A percentile compares a stretch with the other conserved stretches of the same genome.
phyloP scores from a whole-genome alignment of 495 filamentous ascomycete species.

The Copromyces sp. region DNA sequence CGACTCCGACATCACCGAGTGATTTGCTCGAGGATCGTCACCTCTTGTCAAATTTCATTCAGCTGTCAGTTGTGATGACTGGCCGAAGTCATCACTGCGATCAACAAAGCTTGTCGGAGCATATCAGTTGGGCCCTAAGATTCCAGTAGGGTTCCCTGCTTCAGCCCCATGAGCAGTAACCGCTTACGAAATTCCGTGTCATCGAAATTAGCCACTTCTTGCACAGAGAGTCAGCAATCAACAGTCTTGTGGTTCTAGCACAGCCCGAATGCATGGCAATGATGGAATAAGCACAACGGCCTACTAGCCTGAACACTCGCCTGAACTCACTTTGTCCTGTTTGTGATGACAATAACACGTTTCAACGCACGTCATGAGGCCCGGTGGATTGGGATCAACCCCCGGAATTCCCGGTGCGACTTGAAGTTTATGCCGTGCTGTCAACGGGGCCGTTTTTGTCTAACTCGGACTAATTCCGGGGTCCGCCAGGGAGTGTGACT shows the following conservation, averaged over 20 bases:
- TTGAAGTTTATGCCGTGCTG: not conserved
- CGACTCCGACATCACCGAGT: not conserved
- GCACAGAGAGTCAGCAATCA: not conserved
- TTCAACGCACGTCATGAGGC: not conserved
- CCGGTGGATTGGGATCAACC: not conserved
- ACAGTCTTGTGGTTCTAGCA: not conserved
- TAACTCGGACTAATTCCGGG: not conserved
- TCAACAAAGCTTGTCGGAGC: no score
- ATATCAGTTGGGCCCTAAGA: not conserved
- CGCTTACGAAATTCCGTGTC: no score
- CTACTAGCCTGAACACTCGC: no score
- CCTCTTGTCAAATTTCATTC: not conserved
- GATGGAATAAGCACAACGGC: not conserved
- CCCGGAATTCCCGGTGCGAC: not conserved
- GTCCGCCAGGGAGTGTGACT: not conserved
- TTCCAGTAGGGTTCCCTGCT: not conserved
- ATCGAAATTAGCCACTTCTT: not conserved
- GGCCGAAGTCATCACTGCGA: not conserved
- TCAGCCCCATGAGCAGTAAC: not conserved
- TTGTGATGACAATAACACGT: not conserved
- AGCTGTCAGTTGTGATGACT: not conserved
- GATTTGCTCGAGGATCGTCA: not conserved
- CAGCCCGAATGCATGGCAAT: not conserved
- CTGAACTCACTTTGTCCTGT: not conserved
- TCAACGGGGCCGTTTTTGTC: not conserved